These are phyloP conservation scores for Grigorovia transvaalensis DNA, from an alignment of 805 yeast species.

Conservation along the genomic window DNA sequence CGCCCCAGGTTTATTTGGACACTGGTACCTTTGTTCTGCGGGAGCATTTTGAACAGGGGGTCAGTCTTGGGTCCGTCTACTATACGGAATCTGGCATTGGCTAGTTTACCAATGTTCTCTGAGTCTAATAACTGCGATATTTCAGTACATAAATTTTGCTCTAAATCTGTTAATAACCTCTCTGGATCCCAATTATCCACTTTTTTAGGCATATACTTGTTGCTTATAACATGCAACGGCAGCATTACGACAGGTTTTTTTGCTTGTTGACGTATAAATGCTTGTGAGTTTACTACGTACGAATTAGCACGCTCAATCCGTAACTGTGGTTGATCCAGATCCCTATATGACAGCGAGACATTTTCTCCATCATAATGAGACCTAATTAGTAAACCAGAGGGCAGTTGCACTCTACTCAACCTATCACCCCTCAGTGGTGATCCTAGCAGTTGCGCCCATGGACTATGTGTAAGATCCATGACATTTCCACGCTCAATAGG, in stretches of 20 bases:
- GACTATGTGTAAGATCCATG: slow-evolving; percentile 21
- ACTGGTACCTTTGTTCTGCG: neutral
- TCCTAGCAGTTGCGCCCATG: slow-evolving; percentile 32
- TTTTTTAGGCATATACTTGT: neutral
- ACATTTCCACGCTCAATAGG: neutral
- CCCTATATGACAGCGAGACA: neutral
- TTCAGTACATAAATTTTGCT: neutral
- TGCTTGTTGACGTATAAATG: neutral
- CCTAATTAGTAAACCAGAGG: neutral
- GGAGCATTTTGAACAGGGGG: too few relatives aligned
- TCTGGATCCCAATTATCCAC: neutral
- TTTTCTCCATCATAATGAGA: neutral
- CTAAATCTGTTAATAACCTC: neutral
- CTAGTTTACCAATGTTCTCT: neutral
- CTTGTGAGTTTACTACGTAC: neutral
- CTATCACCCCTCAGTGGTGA: slow-evolving; percentile 35
- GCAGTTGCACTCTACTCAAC: neutral
- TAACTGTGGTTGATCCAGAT: neutral
- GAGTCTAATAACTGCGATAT: neutral
- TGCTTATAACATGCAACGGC: neutral
- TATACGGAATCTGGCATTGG: neutral
- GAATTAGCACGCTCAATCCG: neutral
- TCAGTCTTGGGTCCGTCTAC: neutral
- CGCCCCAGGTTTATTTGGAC: neutral
- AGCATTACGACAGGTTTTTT: neutral